Base-by-base conservation (phyloP, 2,329 filamentous ascomycete species). In the Cyphellophora attinorum region DNA sequence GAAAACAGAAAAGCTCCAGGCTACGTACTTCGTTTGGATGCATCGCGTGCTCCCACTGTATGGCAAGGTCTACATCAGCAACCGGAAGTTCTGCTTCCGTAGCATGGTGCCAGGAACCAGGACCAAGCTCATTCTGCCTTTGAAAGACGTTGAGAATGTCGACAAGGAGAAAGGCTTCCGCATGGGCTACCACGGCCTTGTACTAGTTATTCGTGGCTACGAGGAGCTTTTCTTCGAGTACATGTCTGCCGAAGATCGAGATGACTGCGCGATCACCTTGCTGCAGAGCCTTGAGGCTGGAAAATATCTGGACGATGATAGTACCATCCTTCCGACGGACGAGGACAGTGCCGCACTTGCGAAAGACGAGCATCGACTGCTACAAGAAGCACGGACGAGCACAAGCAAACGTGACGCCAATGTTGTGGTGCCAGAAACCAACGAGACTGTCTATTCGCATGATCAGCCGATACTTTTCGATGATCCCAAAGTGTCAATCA, bases 221-320 rank as follows among this genome's bases (percentile, higher is more conserved):
- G 91, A 96, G 55, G 91, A 96, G 58, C 64, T 98, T 1, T 96
- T 96, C 58, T 96, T 98, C 51, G 89, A 98, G 55, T 96, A 96
- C 52, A 73, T 74, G 34, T 73, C 79, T 31, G 66, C 73, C 2
- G 86, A 86, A 19, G 70, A 79, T 38, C 78, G 91, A 35, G 89
- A 98, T 51, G 89, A 96, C 56, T 95, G 88, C 52, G 76, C 81
- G 2, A 74, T 93, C 18, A 93, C 82, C 4, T 59, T 95, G 12
- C 68, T 93, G 25, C 80, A 81, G 38, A 76, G 75, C 34, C 64
- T 96, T 1, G 85, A 93, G 47, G 76, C 76, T 4, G 71, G 74
- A 4, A 76, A 76, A 23, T 82, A 76, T 37, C 65, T 91, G 28
- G 68, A 76, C 38, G 82, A 86, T 43, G 80, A 82, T 0, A 75